A percentile compares a stretch with the other conserved stretches of the same genome.
These are phyloP conservation scores for Allantophomopsis lycopodina DNA, from an alignment of 2,329 filamentous ascomycete genomes.

Conservation along the genomic window DNA sequence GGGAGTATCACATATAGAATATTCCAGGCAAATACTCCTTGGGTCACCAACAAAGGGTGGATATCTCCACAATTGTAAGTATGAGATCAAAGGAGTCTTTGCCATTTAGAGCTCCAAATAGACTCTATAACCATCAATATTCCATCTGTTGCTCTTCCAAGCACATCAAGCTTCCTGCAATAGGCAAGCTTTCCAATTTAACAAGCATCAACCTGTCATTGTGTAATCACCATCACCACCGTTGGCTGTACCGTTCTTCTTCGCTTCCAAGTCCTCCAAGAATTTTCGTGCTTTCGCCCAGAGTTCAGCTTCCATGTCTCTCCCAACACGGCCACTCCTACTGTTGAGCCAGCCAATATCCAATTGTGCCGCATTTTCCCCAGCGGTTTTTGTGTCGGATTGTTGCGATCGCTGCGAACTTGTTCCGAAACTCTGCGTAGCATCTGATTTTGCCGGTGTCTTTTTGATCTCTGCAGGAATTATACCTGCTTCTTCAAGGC, in stretches of 20 bases:
- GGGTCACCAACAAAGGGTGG: too few relatives aligned
- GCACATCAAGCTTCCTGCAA: too few relatives aligned
- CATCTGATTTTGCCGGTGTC: conserved; percentile 10
- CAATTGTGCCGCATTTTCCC: conserved; percentile 33
- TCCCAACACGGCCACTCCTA: conserved; percentile 65
- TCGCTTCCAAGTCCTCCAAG: conserved; percentile 25
- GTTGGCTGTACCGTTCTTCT: neutral
- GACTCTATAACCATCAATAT: too few relatives aligned
- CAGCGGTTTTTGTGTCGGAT: conserved; percentile 18
- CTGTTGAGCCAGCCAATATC: conserved; percentile 89
- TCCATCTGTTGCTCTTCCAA: too few relatives aligned
- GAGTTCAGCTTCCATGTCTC: conserved; percentile 73
- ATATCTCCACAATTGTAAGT: too few relatives aligned
- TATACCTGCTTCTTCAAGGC: conserved; percentile 69
- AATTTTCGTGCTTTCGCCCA: conserved; percentile 49
- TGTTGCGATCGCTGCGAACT: conserved; percentile 9
- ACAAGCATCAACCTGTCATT: neutral
- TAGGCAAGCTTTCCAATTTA: too few relatives aligned
- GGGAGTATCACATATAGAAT: too few relatives aligned
- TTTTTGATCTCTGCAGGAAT: conserved; percentile 29
- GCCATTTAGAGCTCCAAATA: too few relatives aligned
- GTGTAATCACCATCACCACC: conserved; percentile 3
- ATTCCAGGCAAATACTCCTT: too few relatives aligned
- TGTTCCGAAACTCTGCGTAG: conserved; percentile 1
- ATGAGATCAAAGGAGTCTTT: too few relatives aligned